phyloP scores from a whole-genome alignment of 768 basidiomycete genomes.

The Lyophyllum shimeji region DNA sequence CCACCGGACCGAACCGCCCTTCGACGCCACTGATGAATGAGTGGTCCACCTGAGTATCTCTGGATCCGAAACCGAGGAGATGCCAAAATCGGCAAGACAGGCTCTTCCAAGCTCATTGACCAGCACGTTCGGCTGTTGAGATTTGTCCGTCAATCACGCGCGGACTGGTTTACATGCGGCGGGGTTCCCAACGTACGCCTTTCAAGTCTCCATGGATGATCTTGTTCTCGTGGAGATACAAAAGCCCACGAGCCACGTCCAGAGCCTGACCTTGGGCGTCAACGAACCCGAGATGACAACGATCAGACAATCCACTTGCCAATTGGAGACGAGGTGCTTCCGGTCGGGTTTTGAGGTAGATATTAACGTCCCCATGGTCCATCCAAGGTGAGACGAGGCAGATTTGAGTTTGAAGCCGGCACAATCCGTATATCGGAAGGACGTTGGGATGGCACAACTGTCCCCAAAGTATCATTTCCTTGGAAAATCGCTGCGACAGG shows the following conservation, averaged over 20 bases:
- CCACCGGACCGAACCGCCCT: constrained; percentile 1
- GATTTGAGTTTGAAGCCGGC: constrained; percentile 1
- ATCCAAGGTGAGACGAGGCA: constrained; percentile 15
- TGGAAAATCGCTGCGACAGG: background rate
- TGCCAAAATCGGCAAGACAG: background rate
- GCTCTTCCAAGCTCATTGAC: background rate
- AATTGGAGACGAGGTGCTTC: background rate
- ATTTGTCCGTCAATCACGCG: background rate
- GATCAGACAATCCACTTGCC: background rate
- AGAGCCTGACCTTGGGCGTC: background rate
- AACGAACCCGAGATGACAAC: background rate
- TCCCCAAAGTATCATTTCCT: constrained; percentile 1
- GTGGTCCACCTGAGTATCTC: background rate
- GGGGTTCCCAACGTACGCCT: background rate
- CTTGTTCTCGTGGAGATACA: background rate
- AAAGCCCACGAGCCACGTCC: background rate
- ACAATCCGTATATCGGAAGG: constrained; percentile 16
- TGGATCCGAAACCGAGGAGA: background rate
- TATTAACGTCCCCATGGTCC: constrained; percentile 6
- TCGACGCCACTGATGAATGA: background rate
- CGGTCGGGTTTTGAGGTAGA: background rate
- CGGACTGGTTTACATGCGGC: background rate
- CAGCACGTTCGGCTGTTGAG: background rate
- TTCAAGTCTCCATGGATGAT: constrained; percentile 3
- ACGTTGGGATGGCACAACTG: constrained; percentile 12